Evolutionary conservation across 2,329 filamentous ascomycete species (phyloP).

Genomic region (Paecilomyces formosus): DNA sequence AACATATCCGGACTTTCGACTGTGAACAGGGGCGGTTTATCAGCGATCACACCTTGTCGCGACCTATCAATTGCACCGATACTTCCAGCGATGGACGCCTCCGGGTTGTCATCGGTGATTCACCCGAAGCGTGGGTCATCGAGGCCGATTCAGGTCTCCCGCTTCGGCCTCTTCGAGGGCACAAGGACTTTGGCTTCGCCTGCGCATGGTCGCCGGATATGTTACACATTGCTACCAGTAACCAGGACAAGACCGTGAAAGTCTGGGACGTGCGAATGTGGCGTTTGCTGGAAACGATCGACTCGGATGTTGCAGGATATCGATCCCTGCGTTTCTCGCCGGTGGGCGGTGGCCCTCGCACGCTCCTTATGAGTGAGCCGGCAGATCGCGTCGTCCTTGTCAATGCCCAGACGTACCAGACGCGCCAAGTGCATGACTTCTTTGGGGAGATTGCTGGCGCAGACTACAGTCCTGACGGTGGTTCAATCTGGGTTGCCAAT

Average conservation of each 20-base stretch:
- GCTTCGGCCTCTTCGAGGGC: conserved; percentile 30
- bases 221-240: conserved; percentile 40
- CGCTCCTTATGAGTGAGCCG: conserved; percentile 35
- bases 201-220: conserved; percentile 42
- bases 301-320: conserved; percentile 38
- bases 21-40: conserved; percentile 38
- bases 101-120: conserved; percentile 39
- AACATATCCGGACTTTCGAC: conserved; percentile 48
- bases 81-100: conserved; percentile 37
- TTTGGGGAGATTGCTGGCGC: conserved; percentile 40
- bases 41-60: conserved; percentile 27
- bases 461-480: conserved; percentile 34
- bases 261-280: conserved; percentile 41
- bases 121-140: conserved; percentile 33
- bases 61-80: conserved; percentile 38
- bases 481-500: conserved; percentile 37
- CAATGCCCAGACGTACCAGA: conserved; percentile 35
- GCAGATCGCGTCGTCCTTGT: conserved; percentile 39
- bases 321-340: conserved; percentile 38
- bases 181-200: conserved; percentile 39
- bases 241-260: conserved; percentile 39
- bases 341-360: conserved; percentile 35
- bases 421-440: conserved; percentile 38
- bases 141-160: conserved; percentile 36
- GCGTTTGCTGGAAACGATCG: conserved; percentile 30